Conservation (phyloP, 495 filamentous ascomycete genomes). For the Bacidia gigantensis region DNA sequence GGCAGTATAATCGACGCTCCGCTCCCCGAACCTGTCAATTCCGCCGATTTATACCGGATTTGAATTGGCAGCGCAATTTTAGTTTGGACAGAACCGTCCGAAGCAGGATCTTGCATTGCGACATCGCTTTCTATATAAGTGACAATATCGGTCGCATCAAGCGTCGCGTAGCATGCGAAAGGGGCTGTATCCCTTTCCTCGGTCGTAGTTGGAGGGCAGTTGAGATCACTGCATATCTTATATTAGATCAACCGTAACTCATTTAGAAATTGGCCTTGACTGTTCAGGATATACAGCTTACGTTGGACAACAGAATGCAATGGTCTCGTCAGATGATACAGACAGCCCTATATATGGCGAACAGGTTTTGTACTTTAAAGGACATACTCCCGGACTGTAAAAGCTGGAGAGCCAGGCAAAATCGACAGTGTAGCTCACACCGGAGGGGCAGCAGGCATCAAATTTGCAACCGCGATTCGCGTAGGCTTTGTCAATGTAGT, state of each 20-base stretch:
- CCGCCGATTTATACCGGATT: neutral
- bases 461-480: neutral
- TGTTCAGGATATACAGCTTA: too few relatives aligned
- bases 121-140: too few relatives aligned
- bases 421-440: neutral
- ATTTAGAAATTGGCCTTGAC: too few relatives aligned
- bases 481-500: neutral
- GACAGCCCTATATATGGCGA: neutral
- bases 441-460: neutral
- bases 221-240: neutral
- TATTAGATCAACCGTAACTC: too few relatives aligned
- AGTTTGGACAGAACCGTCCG: neutral
- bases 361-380: neutral
- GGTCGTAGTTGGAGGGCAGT: neutral
- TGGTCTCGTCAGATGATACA: neutral
- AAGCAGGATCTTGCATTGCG: too few relatives aligned
- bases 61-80: neutral
- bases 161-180: neutral
- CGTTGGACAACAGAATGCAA: neutral
- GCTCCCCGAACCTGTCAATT: neutral
- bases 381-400: neutral
- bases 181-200: neutral
- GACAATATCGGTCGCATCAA: neutral
- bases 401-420: neutral
- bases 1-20: too few relatives aligned